These are phyloP conservation scores for Cercospora zeina DNA, from an alignment of 2,329 filamentous ascomycete species.

Conservation along the genomic window DNA sequence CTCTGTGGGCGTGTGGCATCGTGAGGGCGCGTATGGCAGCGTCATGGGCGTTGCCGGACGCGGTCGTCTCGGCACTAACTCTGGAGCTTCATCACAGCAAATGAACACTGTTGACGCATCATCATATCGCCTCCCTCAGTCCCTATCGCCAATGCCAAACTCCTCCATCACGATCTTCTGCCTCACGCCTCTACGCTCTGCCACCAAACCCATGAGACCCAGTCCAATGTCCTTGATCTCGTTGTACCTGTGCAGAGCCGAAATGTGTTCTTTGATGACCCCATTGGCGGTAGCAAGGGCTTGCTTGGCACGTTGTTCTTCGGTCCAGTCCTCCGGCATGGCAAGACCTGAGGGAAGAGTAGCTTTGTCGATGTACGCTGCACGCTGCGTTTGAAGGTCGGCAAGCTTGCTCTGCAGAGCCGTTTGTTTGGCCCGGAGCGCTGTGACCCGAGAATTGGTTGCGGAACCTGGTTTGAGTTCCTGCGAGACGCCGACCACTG, in stretches of 20 bases:
- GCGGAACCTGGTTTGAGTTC: not conserved
- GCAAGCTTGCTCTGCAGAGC: conserved; percentile 52
- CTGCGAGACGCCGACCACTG: not conserved
- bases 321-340: conserved; percentile 30
- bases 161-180: conserved; percentile 53
- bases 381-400: conserved; percentile 48
- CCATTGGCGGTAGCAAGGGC: conserved; percentile 50
- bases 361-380: conserved; percentile 37
- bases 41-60: not conserved
- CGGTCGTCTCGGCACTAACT: not conserved
- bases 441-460: conserved; percentile 28
- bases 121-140: conserved; percentile 39
- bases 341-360: conserved; percentile 35
- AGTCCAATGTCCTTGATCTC: conserved; percentile 69
- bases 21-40: not conserved
- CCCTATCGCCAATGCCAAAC: conserved; percentile 48
- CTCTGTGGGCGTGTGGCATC: not conserved
- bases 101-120: not conserved
- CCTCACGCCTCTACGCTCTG: conserved; percentile 61
- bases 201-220: conserved; percentile 66
- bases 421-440: conserved; percentile 36
- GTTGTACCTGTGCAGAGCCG: conserved; percentile 67
- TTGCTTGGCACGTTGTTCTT: conserved; percentile 31
- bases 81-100: not conserved
- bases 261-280: conserved; percentile 64